These are phyloP conservation scores for Annona squamosa DNA, from an alignment of 164 flowering plant species.

Conservation along the genomic window DNA sequence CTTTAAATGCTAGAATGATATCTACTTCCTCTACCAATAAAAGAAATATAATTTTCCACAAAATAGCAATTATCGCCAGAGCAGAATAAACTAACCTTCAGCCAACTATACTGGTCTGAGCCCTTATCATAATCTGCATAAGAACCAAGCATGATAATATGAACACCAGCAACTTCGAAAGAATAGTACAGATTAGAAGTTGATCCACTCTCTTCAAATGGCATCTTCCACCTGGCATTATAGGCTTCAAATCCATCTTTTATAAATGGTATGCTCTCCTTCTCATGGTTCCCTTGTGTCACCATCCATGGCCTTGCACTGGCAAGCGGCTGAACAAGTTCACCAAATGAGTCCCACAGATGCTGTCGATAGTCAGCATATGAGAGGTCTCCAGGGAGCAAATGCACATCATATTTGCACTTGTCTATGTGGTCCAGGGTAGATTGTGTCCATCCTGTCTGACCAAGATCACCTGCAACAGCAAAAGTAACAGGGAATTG, in stretches of 20 bases:
- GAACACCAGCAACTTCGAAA: conserved; percentile 90
- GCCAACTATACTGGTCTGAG: conserved; percentile 85
- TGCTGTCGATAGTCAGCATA: conserved; percentile 85
- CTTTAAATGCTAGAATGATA: too few relatives aligned
- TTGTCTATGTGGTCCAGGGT: conserved; percentile 73
- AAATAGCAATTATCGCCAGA: neutral
- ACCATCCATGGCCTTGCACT: conserved; percentile 98
- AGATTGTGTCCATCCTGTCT: conserved; percentile 90
- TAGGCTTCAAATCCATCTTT: conserved; percentile 61
- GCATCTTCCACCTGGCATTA: conserved; percentile 97
- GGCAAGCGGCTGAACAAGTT: conserved; percentile 87
- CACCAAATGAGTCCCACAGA: conserved; percentile 88
- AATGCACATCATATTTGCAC: conserved; percentile 75
- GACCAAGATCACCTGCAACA: conserved; percentile 94
- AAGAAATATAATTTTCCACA: too few relatives aligned
- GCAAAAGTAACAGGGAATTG: conserved; percentile 76
- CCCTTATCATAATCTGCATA: conserved; percentile 67
- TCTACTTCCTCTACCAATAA: too few relatives aligned
- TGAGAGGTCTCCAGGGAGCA: conserved; percentile 93
- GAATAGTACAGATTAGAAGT: conserved; percentile 85
- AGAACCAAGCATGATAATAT: conserved; percentile 91
- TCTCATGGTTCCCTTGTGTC: conserved; percentile 90
- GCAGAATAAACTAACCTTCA: conserved; percentile 57
- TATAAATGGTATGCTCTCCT: conserved; percentile 59
- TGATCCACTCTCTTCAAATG: conserved; percentile 83